Evolutionary conservation across 805 yeast genomes (phyloP), one percentile per base, ranked within the genome.

Genomic region (Barnettozyma populi): DNA sequence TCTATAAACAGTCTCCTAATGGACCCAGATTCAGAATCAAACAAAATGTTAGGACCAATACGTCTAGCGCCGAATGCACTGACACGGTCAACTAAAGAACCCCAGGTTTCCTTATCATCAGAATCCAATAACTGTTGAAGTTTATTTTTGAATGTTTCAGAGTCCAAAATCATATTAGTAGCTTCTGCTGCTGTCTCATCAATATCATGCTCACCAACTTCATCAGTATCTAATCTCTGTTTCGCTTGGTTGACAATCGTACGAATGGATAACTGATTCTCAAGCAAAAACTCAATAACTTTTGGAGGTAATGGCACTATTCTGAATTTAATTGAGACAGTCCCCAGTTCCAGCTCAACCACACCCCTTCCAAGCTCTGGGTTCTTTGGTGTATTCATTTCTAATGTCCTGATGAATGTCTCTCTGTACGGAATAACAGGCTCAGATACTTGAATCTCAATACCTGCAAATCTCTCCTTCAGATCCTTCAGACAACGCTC

Each of bases 361-460:
- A 71, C 72, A 37, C 84, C 83, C 55, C 82, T 70, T 4, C 75
- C 80, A 7, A 71, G 50, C 19, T 67, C 73, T 0, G 71, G 52
- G 47, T 71, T 63, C 49, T 72, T 77, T 5, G 76, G 67, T 1
- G 80, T 72, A 40, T 74, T 76, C 73, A 81, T 68, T 13, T 77
- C 82, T 10, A 76, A 65, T 5, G 70, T 68, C 4, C 67, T 66
- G 14, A 78, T 66, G 42, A 88, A 80, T 0, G 97, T 87, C 64
- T 94, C 99, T 52, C 96, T 71, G 63, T 85, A 94, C 10, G 99
- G 98, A 54, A 94, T 95, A 20, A 86, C 92, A 0, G 99, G 98
- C 58, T 88, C 86, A 24, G 96, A 92, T 29, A 83, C 79, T 4
- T 85, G 79, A 10, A 94, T 82, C 44, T 89, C 97, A 56, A 90